Evolutionary conservation across 495 filamentous ascomycete species (phyloP).

Genomic region (Daldinia caldariorum): DNA sequence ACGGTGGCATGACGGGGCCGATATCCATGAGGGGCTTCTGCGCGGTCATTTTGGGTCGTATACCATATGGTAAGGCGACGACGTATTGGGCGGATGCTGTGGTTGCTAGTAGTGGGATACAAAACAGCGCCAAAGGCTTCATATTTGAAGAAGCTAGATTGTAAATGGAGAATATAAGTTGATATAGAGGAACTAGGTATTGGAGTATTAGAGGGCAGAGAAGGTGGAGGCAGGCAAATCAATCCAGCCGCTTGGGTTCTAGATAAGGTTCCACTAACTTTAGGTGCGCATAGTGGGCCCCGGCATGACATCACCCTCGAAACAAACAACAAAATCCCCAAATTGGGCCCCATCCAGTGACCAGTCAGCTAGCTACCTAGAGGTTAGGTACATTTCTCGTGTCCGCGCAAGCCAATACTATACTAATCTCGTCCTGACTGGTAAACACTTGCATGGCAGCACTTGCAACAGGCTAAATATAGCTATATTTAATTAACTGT

Average conservation of each 20-base stretch:
- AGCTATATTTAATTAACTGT: not conserved
- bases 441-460: slow-evolving; percentile 2
- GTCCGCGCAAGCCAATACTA: too few relatives aligned
- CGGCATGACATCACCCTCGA: slow-evolving; percentile 34
- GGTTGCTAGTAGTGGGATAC: slow-evolving; percentile 28
- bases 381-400: not conserved
- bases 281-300: slow-evolving; percentile 20
- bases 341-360: slow-evolving; percentile 4
- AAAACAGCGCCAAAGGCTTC: slow-evolving; percentile 28
- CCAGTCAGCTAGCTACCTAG: too few relatives aligned
- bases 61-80: slow-evolving; percentile 29
- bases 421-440: too few relatives aligned
- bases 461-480: not conserved
- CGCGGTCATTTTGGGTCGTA: slow-evolving; percentile 18
- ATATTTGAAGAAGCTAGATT: slow-evolving; percentile 28
- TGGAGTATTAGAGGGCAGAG: not conserved
- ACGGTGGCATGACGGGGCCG: slow-evolving; percentile 50
- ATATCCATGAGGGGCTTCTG: slow-evolving; percentile 53
- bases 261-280: slow-evolving; percentile 8
- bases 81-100: slow-evolving; percentile 35
- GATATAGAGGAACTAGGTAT: not conserved
- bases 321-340: slow-evolving; percentile 10
- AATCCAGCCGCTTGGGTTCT: slow-evolving; percentile 10
- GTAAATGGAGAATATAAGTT: not conserved
- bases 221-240: slow-evolving; percentile 3